Evolutionary conservation across 2,329 filamentous ascomycete species (phyloP).

Genomic region (Fusarium sp.): DNA sequence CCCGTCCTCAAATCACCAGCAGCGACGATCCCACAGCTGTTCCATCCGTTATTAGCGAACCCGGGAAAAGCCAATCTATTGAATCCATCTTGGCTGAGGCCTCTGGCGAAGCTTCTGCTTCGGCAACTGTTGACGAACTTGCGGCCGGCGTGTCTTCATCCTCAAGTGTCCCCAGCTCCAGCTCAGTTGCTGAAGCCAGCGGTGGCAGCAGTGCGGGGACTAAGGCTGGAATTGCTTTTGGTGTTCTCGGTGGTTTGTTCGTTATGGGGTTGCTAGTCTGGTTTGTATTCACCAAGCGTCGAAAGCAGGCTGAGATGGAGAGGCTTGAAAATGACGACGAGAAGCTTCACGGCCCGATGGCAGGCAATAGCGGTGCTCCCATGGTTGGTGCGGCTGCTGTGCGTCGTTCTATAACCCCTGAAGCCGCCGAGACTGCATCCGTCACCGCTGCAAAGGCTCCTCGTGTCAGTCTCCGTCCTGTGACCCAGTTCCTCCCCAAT

Average conservation of each 20-base stretch:
- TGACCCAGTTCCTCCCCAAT: constrained; percentile 83
- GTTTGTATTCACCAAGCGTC: constrained; percentile 74
- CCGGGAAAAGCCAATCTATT: constrained; percentile 40
- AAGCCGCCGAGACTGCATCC: constrained; percentile 25
- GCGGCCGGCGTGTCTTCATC: constrained; percentile 27
- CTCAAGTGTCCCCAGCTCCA: constrained; percentile 33
- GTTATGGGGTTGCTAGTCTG: constrained; percentile 73
- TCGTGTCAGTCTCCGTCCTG: constrained; percentile 83
- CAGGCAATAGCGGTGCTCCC: constrained; percentile 44
- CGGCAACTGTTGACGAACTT: constrained; percentile 29
- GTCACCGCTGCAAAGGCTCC: constrained; percentile 67
- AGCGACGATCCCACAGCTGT: constrained; percentile 36
- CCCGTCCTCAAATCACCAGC: constrained; percentile 24
- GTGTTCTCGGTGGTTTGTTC: constrained; percentile 75
- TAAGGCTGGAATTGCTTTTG: constrained; percentile 87
- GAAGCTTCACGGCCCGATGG: constrained; percentile 61
- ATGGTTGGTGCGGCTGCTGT: constrained; percentile 17
- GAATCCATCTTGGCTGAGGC: constrained; percentile 47
- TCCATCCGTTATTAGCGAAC: constrained; percentile 43
- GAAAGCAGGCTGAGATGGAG: constrained; percentile 68
- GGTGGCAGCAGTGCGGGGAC: constrained; percentile 49
- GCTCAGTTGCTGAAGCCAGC: constrained; percentile 34
- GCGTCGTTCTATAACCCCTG: constrained; percentile 25
- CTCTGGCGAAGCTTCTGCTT: constrained; percentile 28
- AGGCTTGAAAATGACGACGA: constrained; percentile 68